Percentiles rank a stretch among this genome's conserved stretches.
Conservation (phyloP, 192 early-diverging fungal genomes). For the Rhizoclosmatium sp. region DNA sequence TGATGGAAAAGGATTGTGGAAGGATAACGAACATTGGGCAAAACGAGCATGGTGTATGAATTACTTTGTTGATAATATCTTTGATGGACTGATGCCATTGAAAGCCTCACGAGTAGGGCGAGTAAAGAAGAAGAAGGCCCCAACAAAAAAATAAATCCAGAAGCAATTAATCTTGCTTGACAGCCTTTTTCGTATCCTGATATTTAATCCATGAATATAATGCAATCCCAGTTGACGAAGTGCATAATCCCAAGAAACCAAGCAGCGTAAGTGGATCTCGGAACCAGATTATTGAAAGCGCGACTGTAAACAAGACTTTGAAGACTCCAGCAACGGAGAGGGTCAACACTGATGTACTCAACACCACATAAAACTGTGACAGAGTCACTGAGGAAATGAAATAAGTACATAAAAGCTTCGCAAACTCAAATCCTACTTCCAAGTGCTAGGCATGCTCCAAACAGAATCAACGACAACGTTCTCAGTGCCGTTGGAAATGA, state of each 20-base stretch:
- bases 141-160: background rate
- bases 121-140: background rate
- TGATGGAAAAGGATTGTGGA: constrained; percentile 19
- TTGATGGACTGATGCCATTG: constrained; percentile 35
- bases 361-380: constrained; percentile 84
- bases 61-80: constrained; percentile 28
- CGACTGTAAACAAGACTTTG: constrained; percentile 85
- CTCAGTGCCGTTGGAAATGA: constrained; percentile 39
- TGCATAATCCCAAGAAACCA: constrained; percentile 79
- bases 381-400: constrained; percentile 68
- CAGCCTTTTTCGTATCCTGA: background rate
- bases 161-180: background rate
- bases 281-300: constrained; percentile 75
- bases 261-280: constrained; percentile 78
- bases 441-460: constrained; percentile 85
- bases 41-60: constrained; percentile 31
- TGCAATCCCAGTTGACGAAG: constrained; percentile 83
- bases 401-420: background rate
- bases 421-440: constrained; percentile 46
- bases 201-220: constrained; percentile 50
- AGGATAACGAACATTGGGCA: constrained; percentile 28
- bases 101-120: background rate
- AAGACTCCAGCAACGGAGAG: constrained; percentile 76
- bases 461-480: constrained; percentile 64
- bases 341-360: constrained; percentile 82